Evolutionary conservation across 2,329 filamentous ascomycete genomes (phyloP).

Genomic region (Monilinia fructigena): DNA sequence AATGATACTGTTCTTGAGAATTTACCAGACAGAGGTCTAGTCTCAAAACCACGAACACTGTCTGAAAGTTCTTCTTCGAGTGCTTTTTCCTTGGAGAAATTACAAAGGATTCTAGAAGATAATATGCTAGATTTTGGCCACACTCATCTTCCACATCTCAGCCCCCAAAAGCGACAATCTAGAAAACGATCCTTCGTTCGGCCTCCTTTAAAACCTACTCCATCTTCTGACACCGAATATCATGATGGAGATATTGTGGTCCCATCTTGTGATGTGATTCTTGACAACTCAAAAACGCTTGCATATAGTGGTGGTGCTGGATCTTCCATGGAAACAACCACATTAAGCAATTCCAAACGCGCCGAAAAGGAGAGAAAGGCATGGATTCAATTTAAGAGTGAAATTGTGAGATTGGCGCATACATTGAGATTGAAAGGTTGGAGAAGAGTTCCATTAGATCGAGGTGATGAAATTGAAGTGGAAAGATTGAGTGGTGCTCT

Average conservation of each 20-base stretch:
- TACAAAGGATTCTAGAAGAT: constrained; percentile 77
- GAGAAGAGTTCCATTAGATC: constrained; percentile 75
- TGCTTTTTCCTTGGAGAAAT: constrained; percentile 71
- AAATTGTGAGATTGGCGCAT: constrained; percentile 85
- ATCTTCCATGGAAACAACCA: constrained; percentile 42
- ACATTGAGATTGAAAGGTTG: constrained; percentile 89
- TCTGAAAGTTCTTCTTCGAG: constrained; percentile 67
- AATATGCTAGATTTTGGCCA: constrained; percentile 48
- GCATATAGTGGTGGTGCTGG: constrained; percentile 61
- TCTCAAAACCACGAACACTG: constrained; percentile 44
- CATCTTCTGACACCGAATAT: constrained; percentile 83
- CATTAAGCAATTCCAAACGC: constrained; percentile 46
- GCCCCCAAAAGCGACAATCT: constrained; percentile 32
- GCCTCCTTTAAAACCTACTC: constrained; percentile 39
- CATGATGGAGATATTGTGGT: constrained; percentile 79
- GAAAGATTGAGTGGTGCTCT: constrained; percentile 83
- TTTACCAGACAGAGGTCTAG: constrained; percentile 24
- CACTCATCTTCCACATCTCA: constrained; percentile 33
- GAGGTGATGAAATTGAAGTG: constrained; percentile 66
- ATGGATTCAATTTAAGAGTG: constrained; percentile 86
- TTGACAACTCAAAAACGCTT: constrained; percentile 90
- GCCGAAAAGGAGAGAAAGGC: constrained; percentile 68
- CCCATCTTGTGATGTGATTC: constrained; percentile 75
- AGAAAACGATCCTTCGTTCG: constrained; percentile 29
- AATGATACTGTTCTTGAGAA: constrained; percentile 16